Evolutionary conservation across 495 filamentous ascomycete genomes (phyloP), one percentile per base, ranked within the genome.

Genomic region (Penicillium malachiteum): DNA sequence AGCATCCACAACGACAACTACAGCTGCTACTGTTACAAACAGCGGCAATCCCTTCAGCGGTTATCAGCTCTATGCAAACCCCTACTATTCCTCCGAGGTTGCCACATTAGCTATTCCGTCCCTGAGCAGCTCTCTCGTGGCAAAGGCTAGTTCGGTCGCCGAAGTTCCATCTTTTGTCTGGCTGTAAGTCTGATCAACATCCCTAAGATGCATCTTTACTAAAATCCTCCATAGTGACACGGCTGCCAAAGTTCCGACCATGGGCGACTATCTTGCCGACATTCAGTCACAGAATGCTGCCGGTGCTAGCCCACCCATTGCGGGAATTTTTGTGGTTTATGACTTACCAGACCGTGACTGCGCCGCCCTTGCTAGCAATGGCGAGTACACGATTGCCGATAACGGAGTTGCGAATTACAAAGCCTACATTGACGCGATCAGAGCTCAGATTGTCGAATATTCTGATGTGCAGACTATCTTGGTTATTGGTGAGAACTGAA

Each of bases 281-380:
- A 82, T 86, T 52, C 73, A 81, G 45, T 71, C 77, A 62, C 64
- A 80, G 59, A 72, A 86, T 62, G 79, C 77, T 50, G 78, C 81
- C 31, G 84, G 84, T 33, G 71, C 71, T 7, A 69, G 46, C 26
- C 78, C 75, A 18, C 66, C 67, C 44, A 73, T 79, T 58, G 70
- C 78, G 38, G 71, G 72, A 21, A 81, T 81, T 62, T 79, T 86
- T 54, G 88, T 91, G 63, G 82, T 90, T 61, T 91, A 91, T 70
- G 86, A 91, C 71, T 71, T 91, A 38, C 88, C 87, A 39, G 87
- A 87, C 56, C 85, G 88, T 72, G 88, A 91, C 65, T 91, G 88
- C 68, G 85, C 88, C 33, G 88, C 88, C 51, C 77, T 83, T 69
- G 87, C 87, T 31, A 90, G 87, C 58, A 90, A 90, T 71, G 88